Evolutionary conservation across 805 yeast species (phyloP).

Genomic region (Candida khao-thaluensis): DNA sequence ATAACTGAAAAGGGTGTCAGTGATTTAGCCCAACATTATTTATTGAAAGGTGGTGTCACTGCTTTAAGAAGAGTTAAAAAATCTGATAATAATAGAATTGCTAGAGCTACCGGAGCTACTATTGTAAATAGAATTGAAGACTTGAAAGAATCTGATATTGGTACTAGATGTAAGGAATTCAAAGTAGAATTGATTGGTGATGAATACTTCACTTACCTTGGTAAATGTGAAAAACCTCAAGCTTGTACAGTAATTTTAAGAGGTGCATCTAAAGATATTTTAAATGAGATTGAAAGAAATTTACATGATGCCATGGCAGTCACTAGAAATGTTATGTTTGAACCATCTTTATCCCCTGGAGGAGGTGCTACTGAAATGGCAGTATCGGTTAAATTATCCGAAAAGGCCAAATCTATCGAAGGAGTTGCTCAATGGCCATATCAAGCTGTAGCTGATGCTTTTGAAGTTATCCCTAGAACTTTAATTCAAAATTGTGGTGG

Average conservation of each 20-base stretch:
- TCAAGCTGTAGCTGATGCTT: conserved; percentile 97
- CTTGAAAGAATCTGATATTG: conserved; percentile 85
- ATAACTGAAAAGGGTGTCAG: conserved; percentile 98
- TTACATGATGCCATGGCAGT: conserved; percentile 99
- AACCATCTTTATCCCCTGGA: conserved; percentile 95
- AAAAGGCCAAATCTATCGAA: conserved; percentile 86
- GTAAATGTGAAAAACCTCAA: conserved; percentile 77
- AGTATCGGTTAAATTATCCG: conserved; percentile 81
- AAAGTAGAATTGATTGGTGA: conserved; percentile 95
- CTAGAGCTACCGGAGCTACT: conserved; percentile 97
- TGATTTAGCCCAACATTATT: conserved; percentile 94
- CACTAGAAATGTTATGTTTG: conserved; percentile 89
- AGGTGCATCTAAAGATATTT: conserved; percentile 95
- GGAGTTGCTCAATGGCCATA: conserved; percentile 99
- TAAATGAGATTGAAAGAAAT: conserved; percentile 95
- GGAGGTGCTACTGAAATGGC: conserved; percentile 99
- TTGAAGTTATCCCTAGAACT: conserved; percentile 98
- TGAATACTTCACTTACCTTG: conserved; percentile 87
- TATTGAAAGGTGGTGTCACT: conserved; percentile 89
- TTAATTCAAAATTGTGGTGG: conserved; percentile 98
- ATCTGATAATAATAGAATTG: conserved; percentile 92
- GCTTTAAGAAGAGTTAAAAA: conserved; percentile 93
- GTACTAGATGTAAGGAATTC: conserved; percentile 85
- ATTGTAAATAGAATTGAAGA: conserved; percentile 96
- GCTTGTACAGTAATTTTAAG: conserved; percentile 93